Evolutionary conservation across 106 monocot genomes (phyloP), one percentile per base, ranked within the genome.

Genomic region (Dioscorea dumetorum): DNA sequence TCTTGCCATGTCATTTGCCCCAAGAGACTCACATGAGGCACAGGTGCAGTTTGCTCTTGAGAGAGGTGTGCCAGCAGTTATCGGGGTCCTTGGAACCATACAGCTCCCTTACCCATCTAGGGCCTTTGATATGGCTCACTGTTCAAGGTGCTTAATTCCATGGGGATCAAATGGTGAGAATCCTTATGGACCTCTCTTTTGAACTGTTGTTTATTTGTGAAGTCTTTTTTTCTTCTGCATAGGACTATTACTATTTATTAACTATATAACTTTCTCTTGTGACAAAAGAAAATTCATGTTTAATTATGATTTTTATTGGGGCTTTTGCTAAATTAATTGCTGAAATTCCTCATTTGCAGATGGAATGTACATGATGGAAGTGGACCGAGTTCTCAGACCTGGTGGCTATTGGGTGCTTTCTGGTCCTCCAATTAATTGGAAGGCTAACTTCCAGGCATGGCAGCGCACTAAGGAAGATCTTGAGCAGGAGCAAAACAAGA

Each of bases 291-390:
- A 10, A 8, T 3, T 41, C 10, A 41, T 41, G 10, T 41, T 41
- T 41, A 41, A 41, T 41, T 41, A 10, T 41, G 41, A 41, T 41
- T 41, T 6, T 41, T 41, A 41, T 41, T 41, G 41, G 41, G 5
- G 28, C 28, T 41, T 41, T 41, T 3, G 5, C 41, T 41, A 41
- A 41, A 41, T 8, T 16, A 19, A 54, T 54, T 19, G 19, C 54
- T 54, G 54, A 54, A 19, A 19, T 54, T 54, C 54, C 1, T 54
- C 19, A 19, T 48, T 34, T 68, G 66, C 62, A 78, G 78, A 73
- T 31, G 78, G 78, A 53, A 78, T 62, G 72, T 78, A 78, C 67
- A 62, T 78, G 78, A 78, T 78, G 78, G 78, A 78, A 54, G 78
- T 78, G 31, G 78, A 78, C 60, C 66, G 78, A 14, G 78, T 78